phyloP scores from a whole-genome alignment of 345 rosid genomes.

The Melaleuca quinquenervia region DNA sequence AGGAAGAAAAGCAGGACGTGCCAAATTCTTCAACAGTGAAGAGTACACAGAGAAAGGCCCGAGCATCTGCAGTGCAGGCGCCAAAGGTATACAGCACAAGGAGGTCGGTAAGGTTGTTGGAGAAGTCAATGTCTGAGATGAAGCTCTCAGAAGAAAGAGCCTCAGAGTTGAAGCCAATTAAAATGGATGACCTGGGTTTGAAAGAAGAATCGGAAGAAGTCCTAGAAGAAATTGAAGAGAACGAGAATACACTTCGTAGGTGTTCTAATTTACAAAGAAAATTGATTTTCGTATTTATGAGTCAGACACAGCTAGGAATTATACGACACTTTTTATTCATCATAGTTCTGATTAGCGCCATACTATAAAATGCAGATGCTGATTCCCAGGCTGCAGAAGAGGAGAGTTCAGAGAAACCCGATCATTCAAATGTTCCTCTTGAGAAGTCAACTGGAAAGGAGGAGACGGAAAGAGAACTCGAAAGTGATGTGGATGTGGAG shows the following conservation, averaged over 20 bases:
- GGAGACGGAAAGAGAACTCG: neutral
- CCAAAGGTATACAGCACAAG: conserved; percentile 52
- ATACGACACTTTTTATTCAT: neutral
- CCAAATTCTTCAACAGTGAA: conserved; percentile 11
- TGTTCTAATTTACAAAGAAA: neutral
- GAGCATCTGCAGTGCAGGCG: conserved; percentile 3
- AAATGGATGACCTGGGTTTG: conserved; percentile 8
- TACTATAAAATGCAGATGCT: neutral
- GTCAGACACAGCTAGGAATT: neutral
- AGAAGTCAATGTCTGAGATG: conserved; percentile 43
- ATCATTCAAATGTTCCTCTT: neutral
- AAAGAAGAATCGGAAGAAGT: neutral
- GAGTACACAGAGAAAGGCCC: conserved; percentile 6
- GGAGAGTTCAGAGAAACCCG: neutral
- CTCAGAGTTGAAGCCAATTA: conserved; percentile 3
- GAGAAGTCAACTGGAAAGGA: neutral
- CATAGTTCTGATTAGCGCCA: neutral
- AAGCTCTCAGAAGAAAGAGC: conserved; percentile 32
- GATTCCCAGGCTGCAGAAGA: conserved; percentile 10
- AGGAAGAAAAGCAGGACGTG: neutral
- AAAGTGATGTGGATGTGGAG: neutral
- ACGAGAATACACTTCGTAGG: conserved; percentile 21
- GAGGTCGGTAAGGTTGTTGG: conserved; percentile 57
- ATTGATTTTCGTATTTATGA: neutral
- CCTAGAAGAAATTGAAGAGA: conserved; percentile 3